Conservation (phyloP, 2,329 filamentous ascomycete genomes). For the Teratosphaeriaceae sp. region DNA sequence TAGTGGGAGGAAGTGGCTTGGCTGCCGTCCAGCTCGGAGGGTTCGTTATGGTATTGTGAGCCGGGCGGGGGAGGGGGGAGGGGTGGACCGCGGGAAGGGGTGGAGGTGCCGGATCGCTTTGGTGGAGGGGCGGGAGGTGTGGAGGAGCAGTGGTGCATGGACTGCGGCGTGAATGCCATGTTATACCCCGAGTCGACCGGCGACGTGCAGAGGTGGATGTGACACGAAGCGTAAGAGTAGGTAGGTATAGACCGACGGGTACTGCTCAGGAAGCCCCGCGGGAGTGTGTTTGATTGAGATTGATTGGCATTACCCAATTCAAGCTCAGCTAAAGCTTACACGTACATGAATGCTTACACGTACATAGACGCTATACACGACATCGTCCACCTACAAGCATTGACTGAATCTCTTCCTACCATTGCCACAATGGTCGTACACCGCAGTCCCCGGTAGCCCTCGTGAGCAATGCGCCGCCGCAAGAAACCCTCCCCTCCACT, state of each 20-base stretch:
- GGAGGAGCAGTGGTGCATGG: constrained; percentile 36
- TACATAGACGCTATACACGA: too few relatives aligned
- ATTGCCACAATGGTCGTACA: background rate
- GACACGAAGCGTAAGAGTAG: too few relatives aligned
- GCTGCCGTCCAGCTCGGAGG: constrained; percentile 21
- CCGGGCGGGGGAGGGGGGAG: constrained; percentile 35
- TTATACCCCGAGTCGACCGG: background rate
- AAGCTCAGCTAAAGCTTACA: too few relatives aligned
- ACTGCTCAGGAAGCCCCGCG: too few relatives aligned
- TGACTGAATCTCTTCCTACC: too few relatives aligned
- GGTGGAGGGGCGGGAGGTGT: constrained; percentile 45
- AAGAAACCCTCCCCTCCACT: constrained; percentile 10
- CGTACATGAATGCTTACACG: too few relatives aligned
- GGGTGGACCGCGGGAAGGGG: constrained; percentile 39
- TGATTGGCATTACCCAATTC: too few relatives aligned
- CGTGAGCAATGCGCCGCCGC: constrained; percentile 20
- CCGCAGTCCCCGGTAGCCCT: background rate
- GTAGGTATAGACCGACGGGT: too few relatives aligned
- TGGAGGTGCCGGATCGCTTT: constrained; percentile 35
- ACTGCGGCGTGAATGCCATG: constrained; percentile 8
- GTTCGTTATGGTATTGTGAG: constrained; percentile 23
- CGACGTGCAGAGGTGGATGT: too few relatives aligned
- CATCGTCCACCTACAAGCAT: too few relatives aligned
- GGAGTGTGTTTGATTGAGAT: too few relatives aligned
- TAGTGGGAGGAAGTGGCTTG: too few relatives aligned